Conservation (phyloP, 2,329 filamentous ascomycete species). For the Cladosporium sp. region DNA sequence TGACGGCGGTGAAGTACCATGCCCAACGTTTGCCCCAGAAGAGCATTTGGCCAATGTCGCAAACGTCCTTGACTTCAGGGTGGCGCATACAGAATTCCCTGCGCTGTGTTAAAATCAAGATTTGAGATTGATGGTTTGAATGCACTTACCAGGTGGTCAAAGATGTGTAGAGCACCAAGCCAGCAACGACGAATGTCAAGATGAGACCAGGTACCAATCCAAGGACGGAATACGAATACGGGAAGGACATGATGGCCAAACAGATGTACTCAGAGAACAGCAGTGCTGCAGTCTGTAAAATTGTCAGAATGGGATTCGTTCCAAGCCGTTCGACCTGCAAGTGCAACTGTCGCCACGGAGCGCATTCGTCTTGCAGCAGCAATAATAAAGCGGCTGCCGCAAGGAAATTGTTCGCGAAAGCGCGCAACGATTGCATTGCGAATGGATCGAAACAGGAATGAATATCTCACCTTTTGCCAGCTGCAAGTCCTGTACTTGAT, state of each 20-base stretch:
- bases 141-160: slow-evolving; percentile 60
- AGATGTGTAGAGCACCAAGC: slow-evolving; percentile 80
- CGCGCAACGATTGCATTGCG: background rate
- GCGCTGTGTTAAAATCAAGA: slow-evolving; percentile 33
- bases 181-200: slow-evolving; percentile 75
- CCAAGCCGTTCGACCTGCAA: background rate
- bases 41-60: slow-evolving; percentile 92
- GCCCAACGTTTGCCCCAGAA: slow-evolving; percentile 82
- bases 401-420: background rate
- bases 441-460: slow-evolving; percentile 4
- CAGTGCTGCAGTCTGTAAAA: slow-evolving; percentile 71
- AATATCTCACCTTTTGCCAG: slow-evolving; percentile 72
- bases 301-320: background rate
- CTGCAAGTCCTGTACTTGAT: slow-evolving; percentile 93
- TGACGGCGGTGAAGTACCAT: slow-evolving; percentile 70
- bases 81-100: slow-evolving; percentile 91
- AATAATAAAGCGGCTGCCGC: background rate
- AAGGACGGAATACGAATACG: slow-evolving; percentile 85
- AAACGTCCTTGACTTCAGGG: slow-evolving; percentile 88
- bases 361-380: background rate
- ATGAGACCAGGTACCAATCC: slow-evolving; percentile 86
- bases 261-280: slow-evolving; percentile 97
- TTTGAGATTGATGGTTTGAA: background rate
- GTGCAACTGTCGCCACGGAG: background rate
- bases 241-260: slow-evolving; percentile 91